Conservation (phyloP, 768 basidiomycete genomes). For the Mycena amicta region DNA sequence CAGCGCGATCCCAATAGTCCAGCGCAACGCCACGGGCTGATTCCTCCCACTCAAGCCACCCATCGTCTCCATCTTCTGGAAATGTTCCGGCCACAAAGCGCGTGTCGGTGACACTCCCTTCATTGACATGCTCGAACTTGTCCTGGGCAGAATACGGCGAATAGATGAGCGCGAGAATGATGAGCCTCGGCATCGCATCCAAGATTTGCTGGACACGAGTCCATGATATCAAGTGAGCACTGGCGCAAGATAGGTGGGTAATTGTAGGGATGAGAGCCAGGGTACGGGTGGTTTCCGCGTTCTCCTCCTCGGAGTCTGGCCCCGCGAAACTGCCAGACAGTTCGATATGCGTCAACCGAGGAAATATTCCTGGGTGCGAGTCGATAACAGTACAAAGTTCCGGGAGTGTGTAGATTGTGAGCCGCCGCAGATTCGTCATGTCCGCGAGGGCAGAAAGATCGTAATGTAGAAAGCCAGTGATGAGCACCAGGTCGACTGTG, state of each 20-base stretch:
- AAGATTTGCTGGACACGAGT: neutral
- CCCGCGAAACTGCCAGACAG: neutral
- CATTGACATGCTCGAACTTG: neutral
- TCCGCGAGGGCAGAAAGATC: neutral
- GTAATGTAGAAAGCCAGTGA: neutral
- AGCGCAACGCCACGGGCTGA: neutral
- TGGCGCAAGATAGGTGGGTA: neutral
- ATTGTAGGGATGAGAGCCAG: neutral
- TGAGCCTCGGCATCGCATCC: neutral
- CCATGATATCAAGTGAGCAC: neutral
- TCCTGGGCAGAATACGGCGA: neutral
- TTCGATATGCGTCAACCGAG: neutral
- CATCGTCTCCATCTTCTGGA: neutral
- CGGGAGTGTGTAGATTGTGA: neutral
- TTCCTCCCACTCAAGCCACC: neutral
- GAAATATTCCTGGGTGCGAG: neutral
- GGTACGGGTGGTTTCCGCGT: too few relatives aligned
- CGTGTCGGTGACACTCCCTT: neutral
- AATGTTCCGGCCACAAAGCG: neutral
- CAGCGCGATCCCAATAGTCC: neutral
- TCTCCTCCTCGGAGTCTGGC: neutral
- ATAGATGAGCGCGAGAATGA: neutral
- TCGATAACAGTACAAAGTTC: neutral
- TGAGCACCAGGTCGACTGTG: neutral
- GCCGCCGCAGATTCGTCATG: neutral